Conservation (phyloP, 1,284 basidiomycete genomes). For the Ganoderma sp. region DNA sequence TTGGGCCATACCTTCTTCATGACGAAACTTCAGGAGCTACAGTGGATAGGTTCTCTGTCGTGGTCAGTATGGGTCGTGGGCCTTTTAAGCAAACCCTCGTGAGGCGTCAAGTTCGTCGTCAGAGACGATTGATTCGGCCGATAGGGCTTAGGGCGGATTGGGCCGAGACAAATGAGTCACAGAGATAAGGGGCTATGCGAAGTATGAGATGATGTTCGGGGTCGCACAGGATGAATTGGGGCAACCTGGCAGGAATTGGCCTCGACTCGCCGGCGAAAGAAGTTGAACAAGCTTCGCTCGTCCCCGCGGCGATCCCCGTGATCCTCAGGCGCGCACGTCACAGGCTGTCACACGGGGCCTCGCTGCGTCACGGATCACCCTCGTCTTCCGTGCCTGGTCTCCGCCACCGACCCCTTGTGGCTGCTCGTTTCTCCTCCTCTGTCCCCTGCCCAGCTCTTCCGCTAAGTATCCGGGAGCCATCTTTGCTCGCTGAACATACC, state of each 20-base stretch:
- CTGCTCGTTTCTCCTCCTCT: conserved; percentile 6
- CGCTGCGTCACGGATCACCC: conserved; percentile 8
- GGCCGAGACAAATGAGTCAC: neutral
- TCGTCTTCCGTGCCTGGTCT: conserved; percentile 11
- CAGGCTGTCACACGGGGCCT: neutral
- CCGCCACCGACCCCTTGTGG: conserved; percentile 8
- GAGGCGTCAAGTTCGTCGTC: neutral
- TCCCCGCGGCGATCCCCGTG: neutral
- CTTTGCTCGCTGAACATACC: neutral
- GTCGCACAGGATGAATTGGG: neutral
- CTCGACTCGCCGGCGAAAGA: neutral
- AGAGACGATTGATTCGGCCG: neutral
- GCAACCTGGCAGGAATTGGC: neutral
- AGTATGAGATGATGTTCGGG: neutral
- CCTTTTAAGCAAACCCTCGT: neutral
- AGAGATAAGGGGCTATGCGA: neutral
- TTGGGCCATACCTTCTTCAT: neutral
- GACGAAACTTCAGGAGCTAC: neutral
- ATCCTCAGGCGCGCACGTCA: neutral
- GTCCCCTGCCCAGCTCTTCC: neutral
- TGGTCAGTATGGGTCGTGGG: neutral
- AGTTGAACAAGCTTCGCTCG: neutral
- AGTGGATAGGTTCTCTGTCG: neutral
- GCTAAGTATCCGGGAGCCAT: neutral
- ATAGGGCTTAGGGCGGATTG: neutral